Conservation (phyloP, 2,329 filamentous ascomycete species). For the Xylariales sp. region DNA sequence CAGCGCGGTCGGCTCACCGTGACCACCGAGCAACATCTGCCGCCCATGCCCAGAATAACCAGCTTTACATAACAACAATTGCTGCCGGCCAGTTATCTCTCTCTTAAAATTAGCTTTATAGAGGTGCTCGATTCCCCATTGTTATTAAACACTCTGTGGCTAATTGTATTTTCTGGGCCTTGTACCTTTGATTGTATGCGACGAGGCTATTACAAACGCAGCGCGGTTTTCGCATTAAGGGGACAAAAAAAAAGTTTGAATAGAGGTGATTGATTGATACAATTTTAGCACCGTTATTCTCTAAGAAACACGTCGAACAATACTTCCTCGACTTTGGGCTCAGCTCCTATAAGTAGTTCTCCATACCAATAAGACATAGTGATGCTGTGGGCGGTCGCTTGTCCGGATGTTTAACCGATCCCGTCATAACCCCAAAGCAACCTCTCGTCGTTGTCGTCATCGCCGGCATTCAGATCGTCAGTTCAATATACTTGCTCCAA, state of each 20-base stretch:
- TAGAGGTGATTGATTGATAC: background rate
- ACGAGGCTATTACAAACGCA: too few species aligned
- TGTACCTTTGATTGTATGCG: too few species aligned
- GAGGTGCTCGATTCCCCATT: too few species aligned
- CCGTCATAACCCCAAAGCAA: conserved; percentile 10
- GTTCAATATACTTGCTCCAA: conserved; percentile 17
- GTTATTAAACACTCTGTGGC: too few species aligned
- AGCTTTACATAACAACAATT: too few species aligned
- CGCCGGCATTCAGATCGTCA: conserved; percentile 1
- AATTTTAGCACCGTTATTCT: background rate
- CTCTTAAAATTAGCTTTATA: too few species aligned
- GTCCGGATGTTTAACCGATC: conserved; percentile 29
- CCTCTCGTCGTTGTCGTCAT: conserved; percentile 14
- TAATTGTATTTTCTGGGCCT: too few species aligned
- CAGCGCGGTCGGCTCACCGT: too few species aligned
- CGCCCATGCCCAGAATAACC: too few species aligned
- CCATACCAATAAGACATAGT: background rate
- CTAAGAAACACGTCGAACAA: background rate
- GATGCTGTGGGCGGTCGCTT: background rate
- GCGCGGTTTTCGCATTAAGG: too few species aligned
- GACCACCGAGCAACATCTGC: too few species aligned
- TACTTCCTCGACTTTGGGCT: background rate
- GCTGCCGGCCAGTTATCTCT: too few species aligned
- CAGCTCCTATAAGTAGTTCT: background rate
- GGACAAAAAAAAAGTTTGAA: background rate